Evolutionary conservation across 768 basidiomycete genomes (phyloP), one percentile per base, ranked within the genome.

Genomic region (Pleurotus tuoliensis): DNA sequence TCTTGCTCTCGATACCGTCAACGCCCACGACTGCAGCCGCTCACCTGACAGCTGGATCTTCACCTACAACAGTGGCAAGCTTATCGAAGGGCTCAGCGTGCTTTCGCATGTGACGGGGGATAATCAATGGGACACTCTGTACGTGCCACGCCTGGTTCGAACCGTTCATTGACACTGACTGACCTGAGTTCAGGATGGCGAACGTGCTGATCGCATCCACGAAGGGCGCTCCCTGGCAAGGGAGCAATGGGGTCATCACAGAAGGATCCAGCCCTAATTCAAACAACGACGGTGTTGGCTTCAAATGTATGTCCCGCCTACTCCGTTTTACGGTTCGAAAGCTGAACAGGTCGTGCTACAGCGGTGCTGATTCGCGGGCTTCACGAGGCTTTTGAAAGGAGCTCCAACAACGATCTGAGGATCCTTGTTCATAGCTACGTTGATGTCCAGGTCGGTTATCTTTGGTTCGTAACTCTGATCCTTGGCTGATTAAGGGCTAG

Each of bases 21-120:
- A 75, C 56, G 80, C 67, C 8, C 66, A 71, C 24, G 74, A 82
- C 55, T 83, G 81, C 64, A 69, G 74, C 1, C 67, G 76, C 30
- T 77, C 79, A 0, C 73, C 79, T 2, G 62, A 74, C 3, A 70
- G 58, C 3, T 81, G 77, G 75, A 47, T 81, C 4, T 82, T 81
- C 65, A 82, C 81, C 0, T 82, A 82, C 59, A 83, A 82, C 57
- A 76, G 69, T 25, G 81, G 82, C 25, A 83, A 83, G 56, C 77
- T 71, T 49, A 71, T 82, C 20, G 81, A 83, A 61, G 82, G 80
- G 2, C 65, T 82, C 51, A 76, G 72, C 47, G 72, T 82, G 5
- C 64, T 82, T 27, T 66, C 67, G 0, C 70, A 69, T 49, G 69
- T 81, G 27, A 79, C 76, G 8, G 70, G 72, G 4, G 73, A 80